Evolutionary conservation across 192 early-diverging fungal genomes (phyloP), one percentile per base, ranked within the genome.

Genomic region (Physocladia obscura): DNA sequence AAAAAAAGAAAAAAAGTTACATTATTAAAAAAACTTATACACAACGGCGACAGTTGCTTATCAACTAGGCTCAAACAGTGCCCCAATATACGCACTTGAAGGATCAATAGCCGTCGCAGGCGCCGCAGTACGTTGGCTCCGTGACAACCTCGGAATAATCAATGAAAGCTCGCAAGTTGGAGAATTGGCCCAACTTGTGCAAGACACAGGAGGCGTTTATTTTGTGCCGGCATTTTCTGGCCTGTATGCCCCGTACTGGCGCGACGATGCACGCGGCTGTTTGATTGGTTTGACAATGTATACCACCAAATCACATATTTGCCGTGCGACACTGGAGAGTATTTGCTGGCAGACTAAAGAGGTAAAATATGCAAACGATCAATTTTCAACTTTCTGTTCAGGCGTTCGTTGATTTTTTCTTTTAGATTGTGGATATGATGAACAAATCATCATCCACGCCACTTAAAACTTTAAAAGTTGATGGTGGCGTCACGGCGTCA

Each of bases 161-260:
- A 74, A 82, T n/a, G 72, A 79, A 13, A 84, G 91, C 2, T 47
- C 74, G 27, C 93, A 97, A 57, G 86, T 97, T 52, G 89, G 74
- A 47, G 59, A 71, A 8, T 76, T 94, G n/a, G 90, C 94, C 24
- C 75, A 80, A 15, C 55, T 67, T 6, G 90, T 91, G 15, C 63
- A 82, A 21, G 86, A 93, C 64, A 95, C 88, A 19, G 92, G 90
- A 38, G 94, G 91, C 40, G 92, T 97, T 37, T 94, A 95, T 74
- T 97, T 97, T 89, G 93, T 97, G 35, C 93, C 95, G 0, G 95
- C 95, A 0, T 95, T 97, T 74, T 88, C 87, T 39, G 95, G 95
- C 0, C 84, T 97, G 21, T 95, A 92, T 84, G 95, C 95, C 13
- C 95, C 95, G 2, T 92, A 97, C 78, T 97, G 95, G 95, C 79